Percentiles rank a stretch among this genome's conserved stretches.
Conservation (phyloP, 768 basidiomycete genomes). For the Fistulinella prunicolor region DNA sequence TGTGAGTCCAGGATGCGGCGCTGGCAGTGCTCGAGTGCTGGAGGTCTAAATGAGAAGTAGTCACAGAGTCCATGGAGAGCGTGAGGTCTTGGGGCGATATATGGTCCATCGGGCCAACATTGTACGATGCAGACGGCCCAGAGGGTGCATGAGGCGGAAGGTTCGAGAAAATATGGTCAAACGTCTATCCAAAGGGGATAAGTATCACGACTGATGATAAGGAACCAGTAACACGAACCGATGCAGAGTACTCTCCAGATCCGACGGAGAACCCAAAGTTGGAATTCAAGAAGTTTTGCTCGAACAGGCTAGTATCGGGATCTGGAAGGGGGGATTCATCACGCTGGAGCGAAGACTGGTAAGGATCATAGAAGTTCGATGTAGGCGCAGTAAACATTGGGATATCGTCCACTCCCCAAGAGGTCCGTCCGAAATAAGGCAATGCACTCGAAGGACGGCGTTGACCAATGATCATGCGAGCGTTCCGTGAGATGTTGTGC, state of each 20-base stretch:
- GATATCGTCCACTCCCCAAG: conserved; percentile 24
- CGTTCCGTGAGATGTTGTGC: conserved; percentile 41
- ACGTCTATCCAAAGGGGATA: conserved; percentile 9
- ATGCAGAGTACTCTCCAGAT: conserved; percentile 7
- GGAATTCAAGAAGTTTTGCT: conserved; percentile 37
- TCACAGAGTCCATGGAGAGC: conserved; percentile 6
- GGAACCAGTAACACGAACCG: conserved; percentile 7
- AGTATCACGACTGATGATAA: background rate
- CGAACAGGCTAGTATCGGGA: conserved; percentile 46
- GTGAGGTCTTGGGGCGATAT: conserved; percentile 20
- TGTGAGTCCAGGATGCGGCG: conserved; percentile 11
- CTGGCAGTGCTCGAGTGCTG: conserved; percentile 4
- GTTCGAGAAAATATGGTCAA: conserved; percentile 25
- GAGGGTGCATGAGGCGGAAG: conserved; percentile 21
- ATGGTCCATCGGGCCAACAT: conserved; percentile 28
- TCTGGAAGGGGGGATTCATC: conserved; percentile 51
- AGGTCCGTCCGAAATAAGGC: conserved; percentile 33
- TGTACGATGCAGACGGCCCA: conserved; percentile 4
- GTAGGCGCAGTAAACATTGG: conserved; percentile 19
- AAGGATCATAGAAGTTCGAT: conserved; percentile 8
- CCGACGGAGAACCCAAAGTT: conserved; percentile 26
- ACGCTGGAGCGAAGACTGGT: conserved; percentile 33
- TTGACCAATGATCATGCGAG: conserved; percentile 41
- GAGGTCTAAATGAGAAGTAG: conserved; percentile 11
- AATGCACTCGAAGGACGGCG: conserved; percentile 51